Evolutionary conservation across 805 yeast genomes (phyloP).

Genomic region (Brettanomyces bruxellensis): DNA sequence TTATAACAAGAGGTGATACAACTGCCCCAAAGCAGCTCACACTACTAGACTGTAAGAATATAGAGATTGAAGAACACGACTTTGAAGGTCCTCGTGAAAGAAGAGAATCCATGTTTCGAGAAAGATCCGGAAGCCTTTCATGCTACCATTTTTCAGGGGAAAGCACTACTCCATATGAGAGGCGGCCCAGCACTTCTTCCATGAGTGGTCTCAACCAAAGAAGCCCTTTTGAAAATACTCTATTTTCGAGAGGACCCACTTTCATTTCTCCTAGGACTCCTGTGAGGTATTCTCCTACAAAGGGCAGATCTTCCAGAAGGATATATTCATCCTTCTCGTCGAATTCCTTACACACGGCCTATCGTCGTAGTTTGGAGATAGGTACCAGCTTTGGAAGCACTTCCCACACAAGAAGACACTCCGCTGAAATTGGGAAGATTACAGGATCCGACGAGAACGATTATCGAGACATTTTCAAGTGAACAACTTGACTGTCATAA

Average conservation of each 20-base stretch:
- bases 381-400: neutral
- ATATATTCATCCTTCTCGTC: neutral
- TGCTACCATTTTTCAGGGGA: conserved; percentile 1
- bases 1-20: neutral
- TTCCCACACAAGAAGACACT: neutral
- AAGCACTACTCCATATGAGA: conserved; percentile 1
- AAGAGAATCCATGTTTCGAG: neutral
- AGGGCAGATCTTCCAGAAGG: too few species aligned
- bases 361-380: too few species aligned
- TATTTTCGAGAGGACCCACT: too few species aligned
- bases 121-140: conserved; percentile 1
- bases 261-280: too few species aligned
- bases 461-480: too few species aligned
- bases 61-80: neutral
- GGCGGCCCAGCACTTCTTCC: neutral
- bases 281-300: too few species aligned
- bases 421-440: neutral
- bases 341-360: neutral
- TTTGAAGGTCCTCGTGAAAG: neutral
- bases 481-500: too few species aligned
- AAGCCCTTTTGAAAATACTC: too few species aligned
- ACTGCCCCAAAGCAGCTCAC: neutral
- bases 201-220: too few species aligned
- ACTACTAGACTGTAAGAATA: neutral
- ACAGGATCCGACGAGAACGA: too few species aligned